phyloP scores from a whole-genome alignment of 441 rosid species.

The Aquilaria agallochum region DNA sequence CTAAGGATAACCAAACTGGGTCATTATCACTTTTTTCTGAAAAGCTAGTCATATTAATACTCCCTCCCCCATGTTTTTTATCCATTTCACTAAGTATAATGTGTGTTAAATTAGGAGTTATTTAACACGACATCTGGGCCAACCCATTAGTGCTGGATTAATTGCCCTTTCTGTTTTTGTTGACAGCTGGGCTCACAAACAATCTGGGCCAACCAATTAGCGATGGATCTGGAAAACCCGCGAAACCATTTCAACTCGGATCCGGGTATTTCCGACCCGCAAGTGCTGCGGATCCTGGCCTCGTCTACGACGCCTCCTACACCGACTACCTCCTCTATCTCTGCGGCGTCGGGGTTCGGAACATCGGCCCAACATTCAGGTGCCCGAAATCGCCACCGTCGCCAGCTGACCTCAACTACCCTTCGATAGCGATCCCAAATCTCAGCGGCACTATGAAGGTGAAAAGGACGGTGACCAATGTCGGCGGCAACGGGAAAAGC shows the following conservation, averaged over 20 bases:
- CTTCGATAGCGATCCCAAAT: conserved; percentile 45
- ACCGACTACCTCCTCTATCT: conserved; percentile 47
- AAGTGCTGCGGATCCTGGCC: conserved; percentile 74
- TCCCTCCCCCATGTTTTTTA: too few species aligned
- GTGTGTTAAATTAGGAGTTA: too few species aligned
- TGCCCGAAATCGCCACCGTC: conserved; percentile 37
- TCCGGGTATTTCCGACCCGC: conserved; percentile 66
- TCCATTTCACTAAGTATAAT: too few species aligned
- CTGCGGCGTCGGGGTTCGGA: conserved; percentile 27
- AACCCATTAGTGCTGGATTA: too few species aligned
- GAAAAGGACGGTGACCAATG: conserved; percentile 66
- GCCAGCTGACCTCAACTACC: conserved; percentile 54
- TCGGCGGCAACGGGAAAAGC: conserved; percentile 27
- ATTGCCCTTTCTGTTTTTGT: too few species aligned
- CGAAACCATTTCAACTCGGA: conserved; percentile 56
- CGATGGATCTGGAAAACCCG: conserved; percentile 32
- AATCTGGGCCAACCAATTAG: conserved; percentile 41
- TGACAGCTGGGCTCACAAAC: conserved; percentile 47
- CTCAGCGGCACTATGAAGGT: conserved; percentile 30
- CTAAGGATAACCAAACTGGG: too few species aligned
- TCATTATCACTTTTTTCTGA: neutral
- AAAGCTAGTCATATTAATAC: too few species aligned
- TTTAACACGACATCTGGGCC: too few species aligned
- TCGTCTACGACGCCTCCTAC: conserved; percentile 65
- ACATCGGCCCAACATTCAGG: conserved; percentile 19